Evolutionary conservation across 2,329 filamentous ascomycete genomes (phyloP).

Genomic region (Aspergillus ustus): DNA sequence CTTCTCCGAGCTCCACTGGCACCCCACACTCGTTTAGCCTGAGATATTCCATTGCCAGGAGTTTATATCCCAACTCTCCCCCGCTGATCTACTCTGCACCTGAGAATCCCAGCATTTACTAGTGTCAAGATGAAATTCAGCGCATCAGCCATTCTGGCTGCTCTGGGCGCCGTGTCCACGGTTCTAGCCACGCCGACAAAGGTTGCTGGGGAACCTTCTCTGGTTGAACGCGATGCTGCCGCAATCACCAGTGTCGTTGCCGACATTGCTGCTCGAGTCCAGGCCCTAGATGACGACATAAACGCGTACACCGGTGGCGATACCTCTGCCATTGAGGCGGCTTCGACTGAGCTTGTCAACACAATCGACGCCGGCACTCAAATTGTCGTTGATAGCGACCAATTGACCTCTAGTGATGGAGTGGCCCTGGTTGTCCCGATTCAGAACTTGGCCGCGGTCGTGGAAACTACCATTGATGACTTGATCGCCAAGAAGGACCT

Average conservation of each 20-base stretch:
- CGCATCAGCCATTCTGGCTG: background rate
- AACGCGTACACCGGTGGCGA: constrained; percentile 15
- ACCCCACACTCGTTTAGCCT: constrained; percentile 16
- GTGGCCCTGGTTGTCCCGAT: constrained; percentile 17
- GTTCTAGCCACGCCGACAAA: constrained; percentile 16
- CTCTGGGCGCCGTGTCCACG: constrained; percentile 1
- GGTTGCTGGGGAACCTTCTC: background rate
- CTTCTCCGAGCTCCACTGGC: constrained; percentile 5
- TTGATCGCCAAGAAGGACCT: constrained; percentile 19
- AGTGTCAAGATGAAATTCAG: background rate
- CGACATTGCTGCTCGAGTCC: constrained; percentile 15
- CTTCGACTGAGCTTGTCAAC: constrained; percentile 17
- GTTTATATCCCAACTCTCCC: background rate
- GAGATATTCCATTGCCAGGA: background rate
- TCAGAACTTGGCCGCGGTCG: constrained; percentile 15
- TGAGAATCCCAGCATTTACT: background rate
- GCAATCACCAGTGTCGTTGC: constrained; percentile 17
- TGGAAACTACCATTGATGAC: constrained; percentile 8
- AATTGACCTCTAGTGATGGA: constrained; percentile 14
- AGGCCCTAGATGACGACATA: constrained; percentile 19
- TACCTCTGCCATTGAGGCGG: constrained; percentile 10
- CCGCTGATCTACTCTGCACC: background rate
- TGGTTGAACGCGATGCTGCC: constrained; percentile 18
- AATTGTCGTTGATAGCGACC: constrained; percentile 2
- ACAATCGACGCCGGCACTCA: constrained; percentile 21